Conservation (phyloP, 2,329 filamentous ascomycete genomes). For the Colletotrichum aenigma region DNA sequence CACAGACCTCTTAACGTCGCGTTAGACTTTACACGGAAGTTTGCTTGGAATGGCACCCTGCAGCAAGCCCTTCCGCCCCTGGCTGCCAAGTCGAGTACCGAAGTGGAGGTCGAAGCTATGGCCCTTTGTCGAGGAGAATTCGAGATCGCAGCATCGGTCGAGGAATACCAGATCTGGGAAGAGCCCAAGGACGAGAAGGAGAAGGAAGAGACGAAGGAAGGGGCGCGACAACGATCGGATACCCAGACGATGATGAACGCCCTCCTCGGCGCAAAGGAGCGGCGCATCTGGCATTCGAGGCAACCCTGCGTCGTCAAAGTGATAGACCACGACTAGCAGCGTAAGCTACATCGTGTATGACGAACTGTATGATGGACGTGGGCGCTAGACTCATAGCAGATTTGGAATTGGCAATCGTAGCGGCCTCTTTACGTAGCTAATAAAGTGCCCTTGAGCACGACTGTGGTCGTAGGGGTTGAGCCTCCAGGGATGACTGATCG, state of each 20-base stretch:
- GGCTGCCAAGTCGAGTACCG: constrained; percentile 58
- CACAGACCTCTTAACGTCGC: constrained; percentile 74
- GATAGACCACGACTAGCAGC: constrained; percentile 40
- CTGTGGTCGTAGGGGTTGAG: not conserved
- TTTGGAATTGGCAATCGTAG: not conserved
- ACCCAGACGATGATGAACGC: constrained; percentile 64
- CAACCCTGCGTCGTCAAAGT: constrained; percentile 61
- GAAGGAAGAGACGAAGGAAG: constrained; percentile 28
- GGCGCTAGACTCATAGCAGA: not conserved
- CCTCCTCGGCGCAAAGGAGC: constrained; percentile 61
- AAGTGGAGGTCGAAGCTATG: constrained; percentile 72
- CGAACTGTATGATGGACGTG: constrained; percentile 8
- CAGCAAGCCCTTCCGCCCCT: constrained; percentile 75
- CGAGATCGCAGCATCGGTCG: constrained; percentile 79
- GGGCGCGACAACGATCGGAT: constrained; percentile 49
- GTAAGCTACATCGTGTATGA: not conserved
- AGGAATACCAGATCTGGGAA: constrained; percentile 71
- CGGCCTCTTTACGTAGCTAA: constrained; percentile 10
- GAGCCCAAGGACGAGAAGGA: constrained; percentile 32
- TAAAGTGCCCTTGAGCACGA: not conserved
- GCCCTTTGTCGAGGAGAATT: constrained; percentile 81
- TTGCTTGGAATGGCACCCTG: constrained; percentile 84
- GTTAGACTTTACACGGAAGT: constrained; percentile 80
- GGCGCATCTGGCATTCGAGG: constrained; percentile 69
- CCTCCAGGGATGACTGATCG: not conserved